These are phyloP conservation scores for Capsella bursapastoris DNA, from an alignment of 345 rosid genomes.

Conservation along the genomic window DNA sequence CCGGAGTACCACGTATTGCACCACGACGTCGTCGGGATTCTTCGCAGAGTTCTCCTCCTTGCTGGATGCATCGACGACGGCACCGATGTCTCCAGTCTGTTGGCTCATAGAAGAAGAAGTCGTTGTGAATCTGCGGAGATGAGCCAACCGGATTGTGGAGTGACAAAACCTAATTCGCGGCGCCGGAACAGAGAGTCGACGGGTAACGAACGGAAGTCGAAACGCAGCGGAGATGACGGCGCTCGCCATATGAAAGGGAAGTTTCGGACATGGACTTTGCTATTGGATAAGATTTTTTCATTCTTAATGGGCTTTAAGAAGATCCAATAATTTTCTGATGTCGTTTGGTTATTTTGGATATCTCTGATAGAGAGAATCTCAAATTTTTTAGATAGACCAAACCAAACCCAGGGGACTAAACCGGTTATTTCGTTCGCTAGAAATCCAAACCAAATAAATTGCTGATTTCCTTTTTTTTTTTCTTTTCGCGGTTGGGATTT, in stretches of 20 bases:
- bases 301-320: constrained; percentile 28
- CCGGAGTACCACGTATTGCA: constrained; percentile 85
- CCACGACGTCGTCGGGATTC: constrained; percentile 56
- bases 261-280: constrained; percentile 11
- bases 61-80: constrained; percentile 31
- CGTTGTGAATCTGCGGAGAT: constrained; percentile 8
- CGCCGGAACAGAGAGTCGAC: constrained; percentile 21
- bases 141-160: neutral
- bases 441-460: neutral
- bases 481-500: constrained; percentile 8
- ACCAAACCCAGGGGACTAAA: too few relatives aligned
- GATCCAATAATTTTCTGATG: constrained; percentile 14
- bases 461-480: too few relatives aligned
- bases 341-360: too few relatives aligned
- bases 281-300: constrained; percentile 26
- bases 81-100: constrained; percentile 27
- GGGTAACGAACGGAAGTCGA: constrained; percentile 23
- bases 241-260: constrained; percentile 37
- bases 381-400: too few relatives aligned
- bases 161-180: neutral
- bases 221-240: constrained; percentile 31
- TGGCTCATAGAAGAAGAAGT: constrained; percentile 54
- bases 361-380: too few relatives aligned
- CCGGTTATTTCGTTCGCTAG: constrained; percentile 11
- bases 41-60: constrained; percentile 31